Evolutionary conservation across 129 eudicot species (phyloP).

Genomic region (Tagetes patula): DNA sequence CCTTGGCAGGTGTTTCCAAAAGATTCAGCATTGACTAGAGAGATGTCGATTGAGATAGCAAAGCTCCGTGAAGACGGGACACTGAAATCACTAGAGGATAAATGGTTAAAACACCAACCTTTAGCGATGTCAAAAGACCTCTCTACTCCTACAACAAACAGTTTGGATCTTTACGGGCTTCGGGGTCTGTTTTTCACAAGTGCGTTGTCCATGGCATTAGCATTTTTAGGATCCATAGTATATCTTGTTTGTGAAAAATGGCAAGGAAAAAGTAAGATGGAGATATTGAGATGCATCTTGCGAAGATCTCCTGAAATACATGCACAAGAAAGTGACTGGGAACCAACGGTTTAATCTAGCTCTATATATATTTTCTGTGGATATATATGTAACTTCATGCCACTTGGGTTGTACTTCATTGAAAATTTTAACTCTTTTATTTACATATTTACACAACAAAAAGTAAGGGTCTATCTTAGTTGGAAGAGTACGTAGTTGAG

Average conservation of each 20-base stretch:
- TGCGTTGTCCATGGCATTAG: conserved; percentile 27
- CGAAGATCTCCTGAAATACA: conserved; percentile 12
- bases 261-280: conserved; percentile 11
- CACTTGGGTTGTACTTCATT: too few relatives aligned
- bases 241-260: conserved; percentile 5
- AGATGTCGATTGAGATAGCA: conserved; percentile 39
- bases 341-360: background rate
- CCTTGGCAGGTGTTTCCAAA: conserved; percentile 37
- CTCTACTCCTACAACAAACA: conserved; percentile 10
- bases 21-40: conserved; percentile 36
- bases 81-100: conserved; percentile 32
- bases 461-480: too few relatives aligned
- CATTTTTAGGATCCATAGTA: conserved; percentile 10
- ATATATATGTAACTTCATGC: too few relatives aligned
- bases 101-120: conserved; percentile 34
- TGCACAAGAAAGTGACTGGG: conserved; percentile 2
- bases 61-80: conserved; percentile 45
- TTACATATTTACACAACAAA: too few relatives aligned
- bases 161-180: conserved; percentile 21
- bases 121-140: background rate
- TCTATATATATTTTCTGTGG: too few relatives aligned
- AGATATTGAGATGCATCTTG: conserved; percentile 20
- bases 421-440: too few relatives aligned
- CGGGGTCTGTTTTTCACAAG: conserved; percentile 25
- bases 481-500: too few relatives aligned